Base-by-base conservation (phyloP, 2,329 filamentous ascomycete genomes). In the Didymella keratinophila region DNA sequence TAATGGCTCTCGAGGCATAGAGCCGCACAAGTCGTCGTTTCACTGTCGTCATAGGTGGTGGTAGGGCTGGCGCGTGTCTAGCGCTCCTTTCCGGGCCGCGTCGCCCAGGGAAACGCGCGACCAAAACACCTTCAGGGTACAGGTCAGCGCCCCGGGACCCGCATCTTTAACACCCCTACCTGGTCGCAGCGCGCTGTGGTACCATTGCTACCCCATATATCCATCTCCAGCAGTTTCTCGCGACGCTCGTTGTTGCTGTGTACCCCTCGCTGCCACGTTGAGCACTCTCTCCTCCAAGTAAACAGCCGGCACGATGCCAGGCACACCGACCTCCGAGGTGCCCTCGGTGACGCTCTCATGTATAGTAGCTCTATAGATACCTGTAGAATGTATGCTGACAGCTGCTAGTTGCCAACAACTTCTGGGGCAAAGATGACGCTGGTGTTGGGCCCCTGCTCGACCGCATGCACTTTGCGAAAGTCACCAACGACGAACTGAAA, bases 381-480 rank as follows among this genome's bases (percentile, higher is more conserved):
- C n/a, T n/a, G 6, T 12, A 18, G 25, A 27, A 21, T 6, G 12
- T 23, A 68, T 74, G 65, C 78, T 80, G 58, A 81, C 67, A 42
- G 16, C 10, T 12, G n/a, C 56, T 66, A 93, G 93, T 99, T 81
- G 94, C 95, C 72, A 99, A 99, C 82, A 99, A 99, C 78, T 99
- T 99, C 79, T 99, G 95, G 95, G 95, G 95, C 64, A 98, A 96
- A 83, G 94, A 98, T 77, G 95, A 99, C 83, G 95, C 94, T 50
- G 96, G 95, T 75, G 93, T 99, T 72, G 84, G 85, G 44, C 96
- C 95, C 58, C 86, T 99, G 72, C 85, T 99, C 28, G 92, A 94
- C 77, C 94, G 95, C 73, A 96, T 99, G 92, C 89, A 92, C 74
- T 89, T 89, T 78, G 92, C 95, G 47, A 99, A 99, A 82, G 87